These are phyloP conservation scores for Marasmius oreades DNA, from an alignment of 1,284 basidiomycete genomes.

Conservation along the genomic window DNA sequence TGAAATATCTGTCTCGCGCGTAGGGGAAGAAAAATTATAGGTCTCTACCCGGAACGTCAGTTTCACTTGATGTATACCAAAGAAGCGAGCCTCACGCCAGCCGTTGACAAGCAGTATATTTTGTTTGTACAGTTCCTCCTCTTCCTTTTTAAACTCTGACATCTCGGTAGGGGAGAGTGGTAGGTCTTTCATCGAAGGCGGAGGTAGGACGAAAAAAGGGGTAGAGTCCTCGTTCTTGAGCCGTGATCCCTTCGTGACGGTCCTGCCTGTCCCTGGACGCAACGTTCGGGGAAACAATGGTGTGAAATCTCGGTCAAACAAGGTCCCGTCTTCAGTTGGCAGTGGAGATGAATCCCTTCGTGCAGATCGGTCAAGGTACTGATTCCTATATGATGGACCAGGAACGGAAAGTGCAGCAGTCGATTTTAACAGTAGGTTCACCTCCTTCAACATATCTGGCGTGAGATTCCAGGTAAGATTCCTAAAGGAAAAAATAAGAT, in stretches of 20 bases:
- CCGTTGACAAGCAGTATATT: background rate
- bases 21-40: slow-evolving; percentile 14
- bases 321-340: slow-evolving; percentile 6
- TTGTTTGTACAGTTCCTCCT: background rate
- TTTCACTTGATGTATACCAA: background rate
- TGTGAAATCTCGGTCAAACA: slow-evolving; percentile 27
- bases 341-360: slow-evolving; percentile 28
- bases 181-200: background rate
- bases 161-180: background rate
- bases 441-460: slow-evolving; percentile 5
- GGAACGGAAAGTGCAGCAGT: slow-evolving; percentile 8
- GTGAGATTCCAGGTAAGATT: slow-evolving; percentile 5
- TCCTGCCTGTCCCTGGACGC: background rate
- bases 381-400: slow-evolving; percentile 24
- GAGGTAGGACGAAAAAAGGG: slow-evolving; percentile 2
- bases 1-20: background rate
- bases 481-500: slow-evolving; percentile 1
- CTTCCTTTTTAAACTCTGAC: background rate
- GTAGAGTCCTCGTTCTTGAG: slow-evolving; percentile 38
- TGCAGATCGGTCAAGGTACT: slow-evolving; percentile 27
- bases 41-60: background rate
- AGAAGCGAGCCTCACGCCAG: slow-evolving; percentile 19
- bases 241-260: background rate
- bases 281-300: slow-evolving; percentile 45
- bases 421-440: slow-evolving; percentile 10